Conservation (phyloP, 2,329 filamentous ascomycete species). For the Myriosclerotinia scirpicola region DNA sequence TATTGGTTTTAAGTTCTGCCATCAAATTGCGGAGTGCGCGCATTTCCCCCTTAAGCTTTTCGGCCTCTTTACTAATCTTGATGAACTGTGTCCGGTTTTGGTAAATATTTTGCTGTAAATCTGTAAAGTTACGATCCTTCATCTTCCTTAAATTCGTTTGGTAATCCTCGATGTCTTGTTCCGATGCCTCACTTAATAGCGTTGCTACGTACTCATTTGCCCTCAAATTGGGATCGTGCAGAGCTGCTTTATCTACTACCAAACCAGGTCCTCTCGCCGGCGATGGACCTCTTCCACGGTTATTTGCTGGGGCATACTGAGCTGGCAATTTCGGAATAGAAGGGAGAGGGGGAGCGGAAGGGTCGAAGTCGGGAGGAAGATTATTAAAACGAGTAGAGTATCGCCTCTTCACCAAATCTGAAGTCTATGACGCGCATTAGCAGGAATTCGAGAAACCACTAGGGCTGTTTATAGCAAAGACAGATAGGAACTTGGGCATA, state of each 20-base stretch:
- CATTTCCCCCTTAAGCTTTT: slow-evolving; percentile 97
- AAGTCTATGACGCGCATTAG: slow-evolving; percentile 47
- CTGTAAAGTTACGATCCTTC: slow-evolving; percentile 45
- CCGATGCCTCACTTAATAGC: slow-evolving; percentile 42
- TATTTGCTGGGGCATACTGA: slow-evolving; percentile 42
- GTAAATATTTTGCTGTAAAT: slow-evolving; percentile 92
- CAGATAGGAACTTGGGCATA: slow-evolving; percentile 37
- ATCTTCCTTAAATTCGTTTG: slow-evolving; percentile 37
- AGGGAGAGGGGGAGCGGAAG: slow-evolving; percentile 66
- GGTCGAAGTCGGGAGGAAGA: slow-evolving; percentile 66
- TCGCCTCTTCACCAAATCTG: slow-evolving; percentile 86
- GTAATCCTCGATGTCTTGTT: slow-evolving; percentile 41
- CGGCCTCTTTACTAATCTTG: slow-evolving; percentile 98
- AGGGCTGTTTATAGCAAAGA: neutral
- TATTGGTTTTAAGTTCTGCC: slow-evolving; percentile 84
- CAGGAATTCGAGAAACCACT: neutral
- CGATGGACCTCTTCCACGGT: slow-evolving; percentile 35
- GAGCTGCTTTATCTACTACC: slow-evolving; percentile 70
- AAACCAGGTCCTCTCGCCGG: slow-evolving; percentile 53
- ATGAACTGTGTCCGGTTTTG: slow-evolving; percentile 98
- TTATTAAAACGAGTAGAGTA: slow-evolving; percentile 93
- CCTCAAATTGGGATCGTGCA: slow-evolving; percentile 76
- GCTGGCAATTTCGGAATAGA: slow-evolving; percentile 68
- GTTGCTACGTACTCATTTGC: slow-evolving; percentile 70
- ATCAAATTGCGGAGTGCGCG: slow-evolving; percentile 84